phyloP scores from a whole-genome alignment of 352 stramenopile genomes.

The Phytophthora tentaculata region DNA sequence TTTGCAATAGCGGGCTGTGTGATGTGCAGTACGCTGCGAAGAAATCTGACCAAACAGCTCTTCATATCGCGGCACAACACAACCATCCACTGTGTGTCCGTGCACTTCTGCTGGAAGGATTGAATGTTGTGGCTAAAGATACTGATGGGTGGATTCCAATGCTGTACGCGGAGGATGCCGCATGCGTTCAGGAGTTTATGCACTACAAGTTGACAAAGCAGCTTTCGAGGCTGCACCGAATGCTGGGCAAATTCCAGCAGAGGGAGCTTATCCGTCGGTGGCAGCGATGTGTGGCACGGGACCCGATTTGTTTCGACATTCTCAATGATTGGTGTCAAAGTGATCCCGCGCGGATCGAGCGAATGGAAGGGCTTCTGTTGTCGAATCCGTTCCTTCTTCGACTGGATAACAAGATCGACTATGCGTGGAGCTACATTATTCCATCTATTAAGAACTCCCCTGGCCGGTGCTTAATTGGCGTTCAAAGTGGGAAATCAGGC shows the following conservation, averaged over 20 bases:
- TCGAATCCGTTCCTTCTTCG: slow-evolving; percentile 60
- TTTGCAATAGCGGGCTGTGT: slow-evolving; percentile 42
- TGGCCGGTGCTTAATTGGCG: slow-evolving; percentile 4
- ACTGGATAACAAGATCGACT: slow-evolving; percentile 73
- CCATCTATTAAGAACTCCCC: slow-evolving; percentile 31
- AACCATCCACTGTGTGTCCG: slow-evolving; percentile 45
- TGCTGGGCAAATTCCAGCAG: slow-evolving; percentile 50
- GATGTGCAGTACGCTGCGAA: slow-evolving; percentile 49
- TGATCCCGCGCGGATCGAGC: slow-evolving; percentile 52
- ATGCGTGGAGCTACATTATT: slow-evolving; percentile 50
- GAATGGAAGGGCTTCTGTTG: slow-evolving; percentile 58
- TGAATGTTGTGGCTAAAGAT: slow-evolving; percentile 57
- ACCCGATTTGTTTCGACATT: slow-evolving; percentile 61
- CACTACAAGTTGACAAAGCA: slow-evolving; percentile 66
- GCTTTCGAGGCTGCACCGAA: slow-evolving; percentile 57
- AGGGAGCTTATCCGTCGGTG: slow-evolving; percentile 55
- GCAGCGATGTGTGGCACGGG: slow-evolving; percentile 46
- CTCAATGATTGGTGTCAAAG: slow-evolving; percentile 75
- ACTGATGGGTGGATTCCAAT: slow-evolving; percentile 55
- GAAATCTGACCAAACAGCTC: slow-evolving; percentile 54
- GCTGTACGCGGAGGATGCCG: slow-evolving; percentile 34
- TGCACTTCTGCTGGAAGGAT: slow-evolving; percentile 42
- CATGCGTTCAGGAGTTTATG: slow-evolving; percentile 57
- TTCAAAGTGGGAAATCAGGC: slow-evolving; percentile 11
- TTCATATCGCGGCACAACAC: slow-evolving; percentile 60